Percentiles rank a stretch among this genome's conserved stretches.
phyloP scores from a whole-genome alignment of 73 alveolate species.

The Paramecium pentaurelia region DNA sequence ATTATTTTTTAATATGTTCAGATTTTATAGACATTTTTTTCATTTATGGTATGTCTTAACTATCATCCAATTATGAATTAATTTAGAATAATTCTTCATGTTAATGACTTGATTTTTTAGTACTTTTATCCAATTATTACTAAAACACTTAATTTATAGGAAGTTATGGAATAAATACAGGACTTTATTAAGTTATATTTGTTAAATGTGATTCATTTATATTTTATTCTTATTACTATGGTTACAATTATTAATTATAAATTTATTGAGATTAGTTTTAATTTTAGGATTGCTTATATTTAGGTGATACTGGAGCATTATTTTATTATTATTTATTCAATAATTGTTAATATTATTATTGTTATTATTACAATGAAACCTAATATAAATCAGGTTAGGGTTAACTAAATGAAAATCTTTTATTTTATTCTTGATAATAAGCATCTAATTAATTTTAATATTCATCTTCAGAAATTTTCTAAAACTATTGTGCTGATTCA shows the following conservation, averaged over 20 bases:
- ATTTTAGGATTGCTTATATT: background rate
- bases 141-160: background rate
- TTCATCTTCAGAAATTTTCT: background rate
- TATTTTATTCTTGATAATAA: background rate
- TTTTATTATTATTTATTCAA: background rate
- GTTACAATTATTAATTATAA: background rate
- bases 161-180: background rate
- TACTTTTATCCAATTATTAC: background rate
- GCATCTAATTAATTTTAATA: background rate
- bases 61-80: background rate
- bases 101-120: background rate
- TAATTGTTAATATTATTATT: background rate
- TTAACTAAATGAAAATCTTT: background rate
- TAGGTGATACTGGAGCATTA: background rate
- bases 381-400: background rate
- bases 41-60: background rate
- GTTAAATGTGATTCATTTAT: background rate
- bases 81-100: background rate
- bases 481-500: background rate
- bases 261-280: background rate
- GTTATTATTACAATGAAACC: background rate
- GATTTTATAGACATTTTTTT: background rate
- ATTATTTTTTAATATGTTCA: background rate
- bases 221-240: background rate
- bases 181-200: background rate